phyloP scores from a whole-genome alignment of 2,329 filamentous ascomycete genomes.

The Bipolaris sorokiniana region DNA sequence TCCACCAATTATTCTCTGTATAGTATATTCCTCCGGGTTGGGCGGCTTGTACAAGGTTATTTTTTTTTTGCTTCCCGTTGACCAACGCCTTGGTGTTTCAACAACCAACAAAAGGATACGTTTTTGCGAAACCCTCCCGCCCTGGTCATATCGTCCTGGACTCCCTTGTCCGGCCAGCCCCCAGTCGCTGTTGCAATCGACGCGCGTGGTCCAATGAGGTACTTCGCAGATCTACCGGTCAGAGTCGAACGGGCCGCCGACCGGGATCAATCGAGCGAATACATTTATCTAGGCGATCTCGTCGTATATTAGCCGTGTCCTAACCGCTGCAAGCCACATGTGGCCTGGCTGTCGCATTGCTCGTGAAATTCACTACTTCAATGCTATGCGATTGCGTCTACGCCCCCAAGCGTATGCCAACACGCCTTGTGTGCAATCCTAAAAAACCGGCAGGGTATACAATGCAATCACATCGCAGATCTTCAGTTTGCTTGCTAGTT shows the following conservation, averaged over 20 bases:
- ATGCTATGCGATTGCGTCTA: neutral
- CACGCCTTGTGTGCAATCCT: neutral
- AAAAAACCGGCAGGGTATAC: no score
- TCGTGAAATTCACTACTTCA: neutral
- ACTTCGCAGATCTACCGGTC: slow-evolving; percentile 16
- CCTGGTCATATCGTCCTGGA: slow-evolving; percentile 4
- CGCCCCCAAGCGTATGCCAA: neutral
- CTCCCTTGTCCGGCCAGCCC: slow-evolving; percentile 2
- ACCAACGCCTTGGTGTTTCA: neutral
- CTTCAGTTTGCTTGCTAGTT: no score
- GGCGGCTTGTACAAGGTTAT: slow-evolving; percentile 10
- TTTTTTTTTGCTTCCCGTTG: neutral
- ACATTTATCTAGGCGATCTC: neutral
- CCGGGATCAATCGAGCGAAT: slow-evolving; percentile 6
- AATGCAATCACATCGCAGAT: no score
- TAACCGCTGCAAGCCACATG: neutral
- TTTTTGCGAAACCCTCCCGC: slow-evolving; percentile 4
- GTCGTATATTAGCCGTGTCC: slow-evolving; percentile 11
- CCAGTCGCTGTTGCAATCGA: neutral
- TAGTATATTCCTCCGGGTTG: neutral
- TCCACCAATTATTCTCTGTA: neutral
- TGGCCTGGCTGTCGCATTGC: neutral
- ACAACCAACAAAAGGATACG: slow-evolving; percentile 15
- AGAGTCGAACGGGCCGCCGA: slow-evolving; percentile 12
- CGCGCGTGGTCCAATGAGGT: slow-evolving; percentile 7